Conservation (phyloP, 2,329 filamentous ascomycete species). For the Lachnellula arida region DNA sequence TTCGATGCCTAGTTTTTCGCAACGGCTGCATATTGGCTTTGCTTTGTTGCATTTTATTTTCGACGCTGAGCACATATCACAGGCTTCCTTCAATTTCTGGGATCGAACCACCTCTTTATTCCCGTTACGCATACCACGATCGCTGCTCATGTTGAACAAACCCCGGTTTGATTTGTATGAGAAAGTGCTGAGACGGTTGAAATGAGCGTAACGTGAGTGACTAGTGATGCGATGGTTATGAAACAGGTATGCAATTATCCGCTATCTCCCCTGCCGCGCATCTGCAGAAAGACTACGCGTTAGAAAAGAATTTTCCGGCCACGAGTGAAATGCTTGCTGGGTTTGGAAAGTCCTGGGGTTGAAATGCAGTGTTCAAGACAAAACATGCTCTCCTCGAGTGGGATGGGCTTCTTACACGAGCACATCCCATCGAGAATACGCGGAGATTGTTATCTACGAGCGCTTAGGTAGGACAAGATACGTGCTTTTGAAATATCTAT, state of each 20-base stretch:
- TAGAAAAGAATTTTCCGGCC: background rate
- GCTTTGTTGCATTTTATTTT: conserved; percentile 9
- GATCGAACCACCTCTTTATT: background rate
- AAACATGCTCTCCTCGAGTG: background rate
- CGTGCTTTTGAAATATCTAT: background rate
- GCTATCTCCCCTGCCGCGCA: background rate
- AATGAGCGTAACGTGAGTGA: background rate
- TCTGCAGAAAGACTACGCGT: background rate
- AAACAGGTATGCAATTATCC: background rate
- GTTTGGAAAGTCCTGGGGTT: background rate
- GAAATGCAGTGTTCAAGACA: background rate
- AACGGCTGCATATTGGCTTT: conserved; percentile 4
- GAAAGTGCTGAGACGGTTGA: background rate
- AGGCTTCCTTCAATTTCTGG: conserved; percentile 21
- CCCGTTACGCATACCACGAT: background rate
- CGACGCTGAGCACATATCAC: conserved; percentile 8
- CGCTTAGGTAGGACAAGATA: background rate
- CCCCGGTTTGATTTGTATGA: background rate
- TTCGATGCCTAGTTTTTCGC: conserved; percentile 1
- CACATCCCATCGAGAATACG: background rate
- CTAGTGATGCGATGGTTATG: background rate
- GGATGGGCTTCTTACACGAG: background rate
- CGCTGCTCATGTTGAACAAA: background rate
- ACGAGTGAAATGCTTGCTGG: background rate
- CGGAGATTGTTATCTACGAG: background rate